Percentiles rank a stretch among this genome's conserved stretches.
Evolutionary conservation across 768 basidiomycete genomes (phyloP).

Genomic region (Kwoniella sp.): DNA sequence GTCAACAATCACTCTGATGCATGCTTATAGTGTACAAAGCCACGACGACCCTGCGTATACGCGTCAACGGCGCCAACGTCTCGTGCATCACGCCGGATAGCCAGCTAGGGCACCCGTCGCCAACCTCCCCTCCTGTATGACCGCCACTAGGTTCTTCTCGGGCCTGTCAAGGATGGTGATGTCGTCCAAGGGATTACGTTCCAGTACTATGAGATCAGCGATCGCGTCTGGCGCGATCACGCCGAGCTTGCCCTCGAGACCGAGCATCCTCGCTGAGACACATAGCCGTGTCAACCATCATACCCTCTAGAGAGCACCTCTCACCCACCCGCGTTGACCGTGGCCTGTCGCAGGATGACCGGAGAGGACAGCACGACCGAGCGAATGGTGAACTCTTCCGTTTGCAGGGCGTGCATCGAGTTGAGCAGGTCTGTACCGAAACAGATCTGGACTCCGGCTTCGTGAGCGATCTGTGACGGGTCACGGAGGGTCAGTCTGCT

Average conservation of each 20-base stretch:
- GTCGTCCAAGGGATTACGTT: conserved; percentile 54
- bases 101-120: background rate
- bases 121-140: conserved; percentile 24
- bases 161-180: conserved; percentile 53
- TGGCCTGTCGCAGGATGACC: conserved; percentile 53
- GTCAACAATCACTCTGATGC: too few relatives aligned
- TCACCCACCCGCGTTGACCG: conserved; percentile 49
- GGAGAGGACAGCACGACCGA: conserved; percentile 49
- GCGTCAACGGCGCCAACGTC: too few relatives aligned
- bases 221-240: conserved; percentile 49
- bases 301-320: background rate
- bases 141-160: conserved; percentile 50
- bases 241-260: conserved; percentile 50
- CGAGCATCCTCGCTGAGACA: conserved; percentile 49
- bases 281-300: background rate
- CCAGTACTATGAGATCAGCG: conserved; percentile 53
- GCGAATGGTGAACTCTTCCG: conserved; percentile 55
- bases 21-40: too few relatives aligned
- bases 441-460: conserved; percentile 6
- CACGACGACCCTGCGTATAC: too few relatives aligned
- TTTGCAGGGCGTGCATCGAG: conserved; percentile 65
- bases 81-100: background rate
- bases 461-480: background rate
- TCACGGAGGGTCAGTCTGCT: too few relatives aligned
- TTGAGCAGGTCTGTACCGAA: conserved; percentile 52